Conservation (phyloP, 257 asterid genomes). For the Buddleja alternifolia region DNA sequence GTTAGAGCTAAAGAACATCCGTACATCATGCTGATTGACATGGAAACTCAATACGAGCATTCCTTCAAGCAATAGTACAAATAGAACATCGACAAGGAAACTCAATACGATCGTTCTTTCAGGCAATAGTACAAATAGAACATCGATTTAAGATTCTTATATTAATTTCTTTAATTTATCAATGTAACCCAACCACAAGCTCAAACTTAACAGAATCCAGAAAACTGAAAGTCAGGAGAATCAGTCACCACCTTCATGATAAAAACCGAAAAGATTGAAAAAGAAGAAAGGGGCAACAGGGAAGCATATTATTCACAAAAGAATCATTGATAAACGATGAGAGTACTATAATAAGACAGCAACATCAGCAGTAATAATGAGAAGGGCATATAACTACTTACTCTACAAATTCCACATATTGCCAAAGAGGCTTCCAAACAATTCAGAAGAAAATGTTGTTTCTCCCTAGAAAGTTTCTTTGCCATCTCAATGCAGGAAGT, state of each 20-base stretch:
- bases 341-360: not conserved
- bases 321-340: not conserved
- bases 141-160: too few species aligned
- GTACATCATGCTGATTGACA: too few species aligned
- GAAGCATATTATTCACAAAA: not conserved
- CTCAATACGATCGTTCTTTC: too few species aligned
- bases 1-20: too few species aligned
- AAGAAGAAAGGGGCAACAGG: not conserved
- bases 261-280: not conserved
- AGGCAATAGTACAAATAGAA: too few species aligned
- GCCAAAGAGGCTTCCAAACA: slow-evolving; percentile 88
- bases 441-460: slow-evolving; percentile 60
- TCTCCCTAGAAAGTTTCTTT: slow-evolving; percentile 80
- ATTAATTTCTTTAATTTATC: too few species aligned
- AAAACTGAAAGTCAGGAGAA: not conserved
- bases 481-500: slow-evolving; percentile 80
- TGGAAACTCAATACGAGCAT: too few species aligned
- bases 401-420: slow-evolving; percentile 88
- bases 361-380: slow-evolving; percentile 11
- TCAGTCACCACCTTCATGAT: not conserved
- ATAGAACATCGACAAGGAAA: too few species aligned
- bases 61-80: too few species aligned
- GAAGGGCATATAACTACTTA: slow-evolving; percentile 45
- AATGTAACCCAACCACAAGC: too few species aligned
- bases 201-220: too few species aligned